Base-by-base conservation (phyloP, 2,329 filamentous ascomycete genomes). In the Apiospora malaysiana region DNA sequence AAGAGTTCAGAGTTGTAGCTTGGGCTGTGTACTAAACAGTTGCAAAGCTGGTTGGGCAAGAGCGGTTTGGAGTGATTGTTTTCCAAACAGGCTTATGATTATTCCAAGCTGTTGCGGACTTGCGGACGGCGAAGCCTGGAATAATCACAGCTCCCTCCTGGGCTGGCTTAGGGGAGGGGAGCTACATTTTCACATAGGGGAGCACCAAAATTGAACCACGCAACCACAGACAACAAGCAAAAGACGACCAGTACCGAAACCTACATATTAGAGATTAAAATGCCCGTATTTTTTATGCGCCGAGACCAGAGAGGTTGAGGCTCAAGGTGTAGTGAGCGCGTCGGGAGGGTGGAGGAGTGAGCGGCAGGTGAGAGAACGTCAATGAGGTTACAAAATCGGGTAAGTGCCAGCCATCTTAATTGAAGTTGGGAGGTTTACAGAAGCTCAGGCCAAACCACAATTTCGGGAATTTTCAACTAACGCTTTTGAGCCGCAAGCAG, bases 351-450 rank as follows among this genome's bases (percentile, higher is more conserved):
- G 32, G 27, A 9, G 21, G 40, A 16, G 16, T 40, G 56, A 63
- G 32, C n/a, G 56, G 32, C 56, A 40, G 56, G 9, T 63, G 56
- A 40, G 27, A 27, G 25, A 32, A 56, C 51, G 51, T 56, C 51
- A 40, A 32, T 63, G 56, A 63, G 56, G 56, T 63, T 63, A 63
- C 56, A 40, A 63, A 63, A 63, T 63, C 27, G 32, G 56, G 56
- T 21, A 40, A 63, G 32, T 40, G 56, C 32, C 56, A 63, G 56
- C 56, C 56, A 63, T 63, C 8, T 18, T 63, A 40, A 63, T 40
- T 63, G 56, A 40, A 63, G 56, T 63, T 63, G 56, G 56, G 56
- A 63, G 56, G 56, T 63, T 63, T 63, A 63, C 32, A 63, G 32
- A n/a, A 63, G 56, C 56, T 63, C 32, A 63, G 32, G 56, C 56